phyloP scores from a whole-genome alignment of 331 rosid species.

The Spiraea crenata region DNA sequence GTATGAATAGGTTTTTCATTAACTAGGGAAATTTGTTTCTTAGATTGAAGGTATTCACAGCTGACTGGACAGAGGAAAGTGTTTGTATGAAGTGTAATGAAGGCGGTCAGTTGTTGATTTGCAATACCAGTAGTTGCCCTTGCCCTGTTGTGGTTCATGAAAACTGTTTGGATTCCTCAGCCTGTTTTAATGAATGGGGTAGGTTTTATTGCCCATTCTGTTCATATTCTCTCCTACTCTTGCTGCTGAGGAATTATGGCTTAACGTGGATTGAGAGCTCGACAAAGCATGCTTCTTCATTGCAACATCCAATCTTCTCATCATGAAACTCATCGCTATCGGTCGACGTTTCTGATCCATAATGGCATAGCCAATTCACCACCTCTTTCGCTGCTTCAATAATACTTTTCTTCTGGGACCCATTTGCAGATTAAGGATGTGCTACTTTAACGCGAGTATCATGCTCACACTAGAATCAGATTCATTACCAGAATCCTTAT shows the following conservation, averaged over 20 bases:
- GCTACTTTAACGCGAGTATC: conserved; percentile 30
- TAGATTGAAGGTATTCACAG: conserved; percentile 55
- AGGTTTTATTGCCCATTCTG: conserved; percentile 66
- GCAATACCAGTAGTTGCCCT: conserved; percentile 47
- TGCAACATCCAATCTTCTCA: conserved; percentile 35
- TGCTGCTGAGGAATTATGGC: conserved; percentile 31
- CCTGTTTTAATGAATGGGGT: conserved; percentile 35
- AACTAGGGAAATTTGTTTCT: conserved; percentile 53
- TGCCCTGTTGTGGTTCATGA: conserved; percentile 61
- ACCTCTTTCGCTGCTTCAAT: conserved; percentile 32
- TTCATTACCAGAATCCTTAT: conserved; percentile 20
- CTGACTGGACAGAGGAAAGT: conserved; percentile 27
- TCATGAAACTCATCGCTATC: conserved; percentile 37
- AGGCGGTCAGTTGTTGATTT: conserved; percentile 53
- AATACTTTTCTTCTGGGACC: conserved; percentile 27
- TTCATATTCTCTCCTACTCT: conserved; percentile 34
- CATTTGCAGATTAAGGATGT: conserved; percentile 21
- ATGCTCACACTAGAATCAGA: conserved; percentile 22
- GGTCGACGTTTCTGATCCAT: conserved; percentile 34
- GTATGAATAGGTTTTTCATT: conserved; percentile 36
- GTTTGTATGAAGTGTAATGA: conserved; percentile 39
- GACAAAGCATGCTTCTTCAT: conserved; percentile 43
- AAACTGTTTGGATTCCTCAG: conserved; percentile 52
- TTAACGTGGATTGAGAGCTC: conserved; percentile 30
- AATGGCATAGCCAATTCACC: conserved; percentile 19